phyloP scores from a whole-genome alignment of 2,329 filamentous ascomycete genomes.

The Aurifilum marmelostoma region DNA sequence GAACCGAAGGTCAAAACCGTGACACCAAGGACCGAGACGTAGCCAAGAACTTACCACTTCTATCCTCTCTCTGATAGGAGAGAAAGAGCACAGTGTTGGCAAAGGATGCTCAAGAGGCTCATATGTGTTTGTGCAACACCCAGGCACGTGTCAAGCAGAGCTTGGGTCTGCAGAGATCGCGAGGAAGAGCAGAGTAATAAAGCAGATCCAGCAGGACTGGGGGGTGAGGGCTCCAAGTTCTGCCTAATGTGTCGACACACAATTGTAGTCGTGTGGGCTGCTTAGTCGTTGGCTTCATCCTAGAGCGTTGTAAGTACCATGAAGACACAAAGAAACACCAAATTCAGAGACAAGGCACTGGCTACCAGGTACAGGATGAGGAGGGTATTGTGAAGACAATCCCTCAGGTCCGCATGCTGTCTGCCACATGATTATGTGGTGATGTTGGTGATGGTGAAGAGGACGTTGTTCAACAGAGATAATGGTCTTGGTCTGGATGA shows the following conservation, averaged over 20 bases:
- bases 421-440: not conserved
- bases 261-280: not conserved
- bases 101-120: not conserved
- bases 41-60: constrained; percentile 1
- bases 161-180: not conserved
- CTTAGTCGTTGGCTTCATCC: not conserved
- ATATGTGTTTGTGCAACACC: not conserved
- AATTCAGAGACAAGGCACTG: not conserved
- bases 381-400: not conserved
- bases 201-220: not conserved
- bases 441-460: not conserved
- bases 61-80: not conserved
- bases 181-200: not conserved
- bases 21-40: not conserved
- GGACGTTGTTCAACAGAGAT: not conserved
- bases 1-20: not conserved
- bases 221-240: not conserved
- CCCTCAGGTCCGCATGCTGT: not conserved
- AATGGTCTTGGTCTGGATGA: not conserved
- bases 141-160: not conserved
- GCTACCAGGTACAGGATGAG: not conserved
- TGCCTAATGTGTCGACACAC: not conserved
- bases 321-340: not conserved
- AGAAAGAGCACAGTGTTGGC: not conserved
- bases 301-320: not conserved